Percentiles rank a stretch among this genome's conserved stretches.
Conservation (phyloP, 768 basidiomycete species). For the Sutorius australiensis region DNA sequence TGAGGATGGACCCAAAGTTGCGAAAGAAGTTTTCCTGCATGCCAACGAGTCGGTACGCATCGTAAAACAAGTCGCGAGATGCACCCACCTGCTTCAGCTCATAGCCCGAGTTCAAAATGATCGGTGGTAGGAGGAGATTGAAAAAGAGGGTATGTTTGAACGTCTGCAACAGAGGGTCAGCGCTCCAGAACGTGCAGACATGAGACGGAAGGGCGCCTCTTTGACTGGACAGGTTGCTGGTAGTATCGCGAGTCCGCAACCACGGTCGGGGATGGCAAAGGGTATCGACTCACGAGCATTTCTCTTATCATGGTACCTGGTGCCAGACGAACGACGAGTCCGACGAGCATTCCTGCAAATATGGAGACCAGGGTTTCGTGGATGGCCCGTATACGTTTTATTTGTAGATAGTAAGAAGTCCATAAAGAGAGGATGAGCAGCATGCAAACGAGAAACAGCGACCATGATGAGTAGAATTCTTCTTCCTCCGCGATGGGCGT, state of each 20-base stretch:
- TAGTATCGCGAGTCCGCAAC: background rate
- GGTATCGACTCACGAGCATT: slow-evolving; percentile 79
- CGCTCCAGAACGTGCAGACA: background rate
- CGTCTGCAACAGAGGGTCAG: slow-evolving; percentile 50
- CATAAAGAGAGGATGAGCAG: slow-evolving; percentile 91
- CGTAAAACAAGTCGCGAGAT: background rate
- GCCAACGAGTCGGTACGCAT: background rate
- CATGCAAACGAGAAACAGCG: slow-evolving; percentile 87
- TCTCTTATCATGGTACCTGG: slow-evolving; percentile 94
- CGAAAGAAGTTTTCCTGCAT: slow-evolving; percentile 95
- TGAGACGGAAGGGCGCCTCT: background rate
- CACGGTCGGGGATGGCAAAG: background rate
- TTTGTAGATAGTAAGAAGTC: slow-evolving; percentile 97
- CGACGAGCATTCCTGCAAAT: slow-evolving; percentile 94
- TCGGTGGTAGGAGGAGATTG: slow-evolving; percentile 96
- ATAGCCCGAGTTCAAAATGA: slow-evolving; percentile 97
- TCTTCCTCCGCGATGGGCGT: slow-evolving; percentile 62
- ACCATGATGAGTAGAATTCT: slow-evolving; percentile 91
- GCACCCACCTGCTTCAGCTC: slow-evolving; percentile 85
- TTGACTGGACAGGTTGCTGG: background rate
- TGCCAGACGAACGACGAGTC: slow-evolving; percentile 81
- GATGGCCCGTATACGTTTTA: slow-evolving; percentile 90
- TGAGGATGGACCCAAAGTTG: slow-evolving; percentile 94
- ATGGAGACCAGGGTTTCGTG: slow-evolving; percentile 97
- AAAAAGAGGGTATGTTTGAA: slow-evolving; percentile 98